Percentiles rank a stretch among this genome's conserved stretches.
phyloP scores from a whole-genome alignment of 1,284 basidiomycete species.

The Ganoderma lucidum region DNA sequence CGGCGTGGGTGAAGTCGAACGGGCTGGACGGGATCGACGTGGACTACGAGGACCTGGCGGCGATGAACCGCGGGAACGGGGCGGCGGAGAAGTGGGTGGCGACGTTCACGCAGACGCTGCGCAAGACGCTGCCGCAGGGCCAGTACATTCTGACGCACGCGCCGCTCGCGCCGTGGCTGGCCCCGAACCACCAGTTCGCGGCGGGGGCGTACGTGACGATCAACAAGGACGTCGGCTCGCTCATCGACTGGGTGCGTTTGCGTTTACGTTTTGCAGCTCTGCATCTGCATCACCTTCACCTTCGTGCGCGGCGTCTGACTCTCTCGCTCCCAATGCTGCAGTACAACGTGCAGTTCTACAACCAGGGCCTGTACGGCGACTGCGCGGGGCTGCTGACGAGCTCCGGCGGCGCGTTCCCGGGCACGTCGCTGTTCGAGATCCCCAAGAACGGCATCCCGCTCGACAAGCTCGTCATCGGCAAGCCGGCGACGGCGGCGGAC shows the following conservation, averaged over 20 bases:
- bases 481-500: slow-evolving; percentile 50
- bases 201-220: slow-evolving; percentile 71
- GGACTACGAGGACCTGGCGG: slow-evolving; percentile 62
- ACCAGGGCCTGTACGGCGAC: slow-evolving; percentile 53
- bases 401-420: slow-evolving; percentile 12
- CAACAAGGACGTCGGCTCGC: slow-evolving; percentile 59
- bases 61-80: slow-evolving; percentile 49
- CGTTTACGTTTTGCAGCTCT: too few relatives aligned
- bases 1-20: slow-evolving; percentile 43
- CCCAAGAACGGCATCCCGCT: slow-evolving; percentile 58
- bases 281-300: too few relatives aligned
- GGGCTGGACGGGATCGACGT: slow-evolving; percentile 64
- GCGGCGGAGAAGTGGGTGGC: slow-evolving; percentile 52
- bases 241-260: slow-evolving; percentile 45
- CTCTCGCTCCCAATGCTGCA: slow-evolving; percentile 17
- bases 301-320: not conserved
- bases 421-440: slow-evolving; percentile 63
- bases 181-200: slow-evolving; percentile 51
- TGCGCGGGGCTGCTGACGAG: slow-evolving; percentile 59
- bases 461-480: slow-evolving; percentile 63
- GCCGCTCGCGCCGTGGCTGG: slow-evolving; percentile 64
- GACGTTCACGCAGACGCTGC: slow-evolving; percentile 43
- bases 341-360: slow-evolving; percentile 69
- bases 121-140: slow-evolving; percentile 42
- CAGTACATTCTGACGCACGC: slow-evolving; percentile 48